Percentiles rank a stretch among this genome's conserved stretches.
Evolutionary conservation across 2,329 filamentous ascomycete genomes (phyloP).

Genomic region (Mariannaea sp.): DNA sequence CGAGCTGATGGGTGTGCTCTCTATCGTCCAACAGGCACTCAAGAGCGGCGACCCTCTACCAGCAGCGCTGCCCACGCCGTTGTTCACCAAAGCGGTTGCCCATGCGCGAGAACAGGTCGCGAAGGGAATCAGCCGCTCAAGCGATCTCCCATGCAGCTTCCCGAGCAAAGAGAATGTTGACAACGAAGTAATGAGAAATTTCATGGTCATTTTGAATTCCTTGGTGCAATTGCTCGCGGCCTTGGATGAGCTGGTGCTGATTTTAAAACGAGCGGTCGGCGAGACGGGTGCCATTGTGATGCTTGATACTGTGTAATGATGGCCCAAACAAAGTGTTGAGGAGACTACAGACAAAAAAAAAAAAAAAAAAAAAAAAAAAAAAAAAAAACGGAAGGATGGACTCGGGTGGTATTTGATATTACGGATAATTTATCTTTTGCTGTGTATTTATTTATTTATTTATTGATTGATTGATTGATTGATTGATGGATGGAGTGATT

Average conservation of each 20-base stretch:
- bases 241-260: conserved; percentile 11
- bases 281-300: conserved; percentile 6
- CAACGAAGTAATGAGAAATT: background rate
- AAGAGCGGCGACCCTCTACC: conserved; percentile 17
- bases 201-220: conserved; percentile 5
- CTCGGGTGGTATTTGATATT: no score
- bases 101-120: background rate
- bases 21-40: conserved; percentile 14
- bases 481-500: no score
- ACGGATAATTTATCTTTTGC: no score
- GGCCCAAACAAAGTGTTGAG: no score
- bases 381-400: no score
- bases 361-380: no score
- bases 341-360: no score
- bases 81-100: conserved; percentile 3
- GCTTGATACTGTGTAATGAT: background rate
- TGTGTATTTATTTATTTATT: no score
- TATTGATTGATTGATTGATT: no score
- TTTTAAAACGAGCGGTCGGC: conserved; percentile 13
- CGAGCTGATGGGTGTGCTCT: conserved; percentile 16
- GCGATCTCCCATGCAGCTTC: background rate
- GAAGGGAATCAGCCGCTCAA: background rate
- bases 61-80: conserved; percentile 16
- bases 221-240: conserved; percentile 7
- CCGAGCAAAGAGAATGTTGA: background rate